Percentiles rank a stretch among this genome's conserved stretches.
These are phyloP conservation scores for Psilocybe azurescens DNA, from an alignment of 768 basidiomycete species.

Conservation along the genomic window DNA sequence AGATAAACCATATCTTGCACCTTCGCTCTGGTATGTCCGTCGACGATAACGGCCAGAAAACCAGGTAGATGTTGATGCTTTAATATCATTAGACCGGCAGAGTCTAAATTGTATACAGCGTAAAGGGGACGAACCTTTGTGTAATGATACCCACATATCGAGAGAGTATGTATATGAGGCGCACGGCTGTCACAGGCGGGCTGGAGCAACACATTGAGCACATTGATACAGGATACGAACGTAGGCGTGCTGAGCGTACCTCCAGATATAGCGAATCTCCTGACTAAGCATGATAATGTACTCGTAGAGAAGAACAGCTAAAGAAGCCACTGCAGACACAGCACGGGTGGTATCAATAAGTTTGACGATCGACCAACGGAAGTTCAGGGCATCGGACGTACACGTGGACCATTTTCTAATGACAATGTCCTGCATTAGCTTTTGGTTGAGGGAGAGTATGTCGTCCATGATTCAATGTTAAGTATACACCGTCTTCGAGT, in stretches of 20 bases:
- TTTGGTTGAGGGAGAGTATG: no score
- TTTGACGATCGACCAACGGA: no score
- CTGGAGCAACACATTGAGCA: neutral
- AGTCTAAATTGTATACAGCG: no score
- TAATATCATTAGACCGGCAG: neutral
- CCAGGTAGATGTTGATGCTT: neutral
- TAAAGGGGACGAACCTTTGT: neutral
- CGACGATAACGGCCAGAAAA: neutral
- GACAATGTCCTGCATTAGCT: neutral
- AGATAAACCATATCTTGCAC: neutral
- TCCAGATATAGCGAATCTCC: neutral
- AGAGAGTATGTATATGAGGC: neutral
- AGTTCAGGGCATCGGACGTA: no score
- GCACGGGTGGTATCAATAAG: no score
- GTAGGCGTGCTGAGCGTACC: neutral
- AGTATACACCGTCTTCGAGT: no score
- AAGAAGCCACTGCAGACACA: neutral
- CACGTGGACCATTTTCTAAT: no score
- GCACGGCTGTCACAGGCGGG: neutral
- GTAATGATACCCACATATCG: neutral
- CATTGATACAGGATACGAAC: neutral
- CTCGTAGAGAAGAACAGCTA: neutral
- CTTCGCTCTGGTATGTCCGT: neutral
- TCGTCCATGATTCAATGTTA: no score
- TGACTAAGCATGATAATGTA: neutral